phyloP scores from a whole-genome alignment of 164 flowering plant genomes.

The Piper betle region DNA sequence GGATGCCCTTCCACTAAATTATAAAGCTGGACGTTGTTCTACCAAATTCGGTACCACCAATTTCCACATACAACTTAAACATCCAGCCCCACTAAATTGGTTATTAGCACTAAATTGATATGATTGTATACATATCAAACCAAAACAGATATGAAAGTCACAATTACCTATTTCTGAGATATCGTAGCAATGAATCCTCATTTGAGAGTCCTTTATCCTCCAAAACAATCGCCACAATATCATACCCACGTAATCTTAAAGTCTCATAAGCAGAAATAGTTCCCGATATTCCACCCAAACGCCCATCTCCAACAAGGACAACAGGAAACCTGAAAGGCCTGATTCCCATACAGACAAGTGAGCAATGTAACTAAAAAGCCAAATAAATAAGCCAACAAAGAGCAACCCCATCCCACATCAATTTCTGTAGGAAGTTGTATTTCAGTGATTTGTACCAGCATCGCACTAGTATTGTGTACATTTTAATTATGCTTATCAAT shows the following conservation, averaged over 20 bases:
- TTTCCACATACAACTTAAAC: not conserved
- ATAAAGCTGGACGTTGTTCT: too few species aligned
- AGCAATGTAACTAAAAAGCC: not conserved
- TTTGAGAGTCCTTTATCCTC: conserved; percentile 80
- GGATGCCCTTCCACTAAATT: too few species aligned
- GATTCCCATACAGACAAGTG: conserved; percentile 6
- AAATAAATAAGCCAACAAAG: too few species aligned
- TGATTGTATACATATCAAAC: not conserved
- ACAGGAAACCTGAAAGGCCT: conserved; percentile 90
- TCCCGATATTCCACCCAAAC: conserved; percentile 90
- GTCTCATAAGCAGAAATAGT: conserved; percentile 91
- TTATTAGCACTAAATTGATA: not conserved
- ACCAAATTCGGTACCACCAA: too few species aligned
- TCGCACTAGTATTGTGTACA: too few species aligned
- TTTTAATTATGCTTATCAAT: too few species aligned
- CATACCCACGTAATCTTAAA: conserved; percentile 80
- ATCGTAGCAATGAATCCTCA: conserved; percentile 54
- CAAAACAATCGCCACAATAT: conserved; percentile 67
- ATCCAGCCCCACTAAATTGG: not conserved
- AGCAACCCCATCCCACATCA: too few species aligned
- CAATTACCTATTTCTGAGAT: conserved; percentile 57
- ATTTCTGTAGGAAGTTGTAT: too few species aligned
- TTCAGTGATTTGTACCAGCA: too few species aligned
- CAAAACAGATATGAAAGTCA: not conserved
- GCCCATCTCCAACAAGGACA: conserved; percentile 93